Percentiles rank a stretch among this genome's conserved stretches.
These are phyloP conservation scores for Polytrichum commune DNA, from an alignment of 225 moss, liverwort and hornwort genomes.

Conservation along the genomic window DNA sequence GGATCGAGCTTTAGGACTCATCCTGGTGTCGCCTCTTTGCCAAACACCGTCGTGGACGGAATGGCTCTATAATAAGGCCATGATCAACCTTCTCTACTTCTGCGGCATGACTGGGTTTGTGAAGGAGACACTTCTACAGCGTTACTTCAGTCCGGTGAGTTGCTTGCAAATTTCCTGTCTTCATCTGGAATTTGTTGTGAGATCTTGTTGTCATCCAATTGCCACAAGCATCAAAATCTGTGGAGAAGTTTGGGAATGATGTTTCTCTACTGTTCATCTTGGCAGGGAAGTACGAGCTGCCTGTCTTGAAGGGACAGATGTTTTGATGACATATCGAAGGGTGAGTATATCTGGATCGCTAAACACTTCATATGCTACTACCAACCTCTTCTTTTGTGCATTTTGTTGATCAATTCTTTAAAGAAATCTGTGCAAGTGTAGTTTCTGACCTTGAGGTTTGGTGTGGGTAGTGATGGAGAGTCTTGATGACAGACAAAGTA, in stretches of 20 bases:
- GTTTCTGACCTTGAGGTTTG: not conserved
- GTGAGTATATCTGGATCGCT: conserved; percentile 24
- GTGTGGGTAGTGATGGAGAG: conserved; percentile 23
- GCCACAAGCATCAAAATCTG: no score
- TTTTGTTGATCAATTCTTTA: no score
- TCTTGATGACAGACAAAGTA: conserved; percentile 62
- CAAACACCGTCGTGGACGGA: conserved; percentile 90
- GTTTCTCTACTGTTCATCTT: not conserved
- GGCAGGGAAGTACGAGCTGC: conserved; percentile 64
- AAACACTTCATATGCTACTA: not conserved
- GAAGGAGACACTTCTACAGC: conserved; percentile 80
- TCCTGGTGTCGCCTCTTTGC: conserved; percentile 82
- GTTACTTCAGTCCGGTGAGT: conserved; percentile 76
- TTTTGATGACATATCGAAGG: conserved; percentile 52
- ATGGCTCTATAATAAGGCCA: conserved; percentile 94
- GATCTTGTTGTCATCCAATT: no score
- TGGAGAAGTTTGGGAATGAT: not conserved
- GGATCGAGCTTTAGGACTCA: conserved; percentile 79
- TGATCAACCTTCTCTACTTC: conserved; percentile 75
- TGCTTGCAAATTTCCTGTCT: no score
- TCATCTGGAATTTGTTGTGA: no score
- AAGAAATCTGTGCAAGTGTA: not conserved
- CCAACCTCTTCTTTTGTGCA: no score
- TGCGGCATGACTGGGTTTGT: conserved; percentile 90
- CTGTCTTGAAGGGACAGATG: conserved; percentile 37